Percentiles rank a stretch among this genome's conserved stretches.
These are phyloP conservation scores for Hypoxylon sp. DNA, from an alignment of 2,329 filamentous ascomycete genomes.

Conservation along the genomic window DNA sequence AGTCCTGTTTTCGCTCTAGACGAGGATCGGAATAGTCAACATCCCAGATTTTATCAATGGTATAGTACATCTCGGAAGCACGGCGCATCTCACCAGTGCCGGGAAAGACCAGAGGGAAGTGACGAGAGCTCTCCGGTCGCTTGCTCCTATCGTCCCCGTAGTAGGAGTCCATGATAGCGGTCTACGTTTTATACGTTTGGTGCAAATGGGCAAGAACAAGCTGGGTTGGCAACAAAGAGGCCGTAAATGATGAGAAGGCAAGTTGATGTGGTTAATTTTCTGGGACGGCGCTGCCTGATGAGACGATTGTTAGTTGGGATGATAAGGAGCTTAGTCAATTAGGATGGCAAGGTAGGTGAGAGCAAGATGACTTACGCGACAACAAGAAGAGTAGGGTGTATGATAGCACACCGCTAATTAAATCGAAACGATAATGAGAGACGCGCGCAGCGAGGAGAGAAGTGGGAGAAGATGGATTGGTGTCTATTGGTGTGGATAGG, in stretches of 20 bases:
- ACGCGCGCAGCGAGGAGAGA: not conserved
- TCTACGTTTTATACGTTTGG: not conserved
- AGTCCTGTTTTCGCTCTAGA: not conserved
- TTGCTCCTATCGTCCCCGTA: not conserved
- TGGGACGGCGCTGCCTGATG: not conserved
- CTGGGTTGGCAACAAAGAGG: not conserved
- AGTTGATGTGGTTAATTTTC: not conserved
- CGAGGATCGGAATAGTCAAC: not conserved
- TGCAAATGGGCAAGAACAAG: not conserved
- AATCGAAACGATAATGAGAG: not conserved
- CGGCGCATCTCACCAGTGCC: not conserved
- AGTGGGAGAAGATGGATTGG: not conserved
- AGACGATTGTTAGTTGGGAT: not conserved
- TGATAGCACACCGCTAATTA: not conserved
- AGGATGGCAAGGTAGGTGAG: not conserved
- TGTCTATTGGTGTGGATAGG: not conserved
- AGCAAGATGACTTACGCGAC: not conserved
- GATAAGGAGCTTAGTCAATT: not conserved
- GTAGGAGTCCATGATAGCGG: slow-evolving; percentile 1
- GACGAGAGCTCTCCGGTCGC: slow-evolving; percentile 13
- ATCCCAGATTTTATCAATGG: not conserved
- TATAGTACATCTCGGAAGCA: not conserved
- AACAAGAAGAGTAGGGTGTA: not conserved
- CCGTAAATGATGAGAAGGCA: not conserved
- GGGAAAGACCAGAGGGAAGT: slow-evolving; percentile 12